These are phyloP conservation scores for Crithidia mellificae DNA, from an alignment of 208 protist genomes.

Conservation along the genomic window DNA sequence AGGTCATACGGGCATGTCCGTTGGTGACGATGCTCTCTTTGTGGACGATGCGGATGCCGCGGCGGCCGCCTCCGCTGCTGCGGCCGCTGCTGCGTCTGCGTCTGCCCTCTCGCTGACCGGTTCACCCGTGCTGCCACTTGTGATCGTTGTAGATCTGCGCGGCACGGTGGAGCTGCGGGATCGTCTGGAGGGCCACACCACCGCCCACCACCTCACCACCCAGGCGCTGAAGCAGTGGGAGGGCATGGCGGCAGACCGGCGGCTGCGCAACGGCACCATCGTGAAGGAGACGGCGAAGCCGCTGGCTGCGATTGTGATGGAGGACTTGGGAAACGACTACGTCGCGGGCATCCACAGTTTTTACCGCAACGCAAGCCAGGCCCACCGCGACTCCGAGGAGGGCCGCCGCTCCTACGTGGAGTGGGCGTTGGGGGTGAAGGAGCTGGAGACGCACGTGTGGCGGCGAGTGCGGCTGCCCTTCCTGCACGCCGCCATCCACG, in stretches of 20 bases:
- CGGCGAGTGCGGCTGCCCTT: conserved; percentile 35
- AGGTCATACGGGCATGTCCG: neutral
- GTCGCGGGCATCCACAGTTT: conserved; percentile 36
- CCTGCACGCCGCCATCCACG: conserved; percentile 39
- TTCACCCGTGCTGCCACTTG: neutral
- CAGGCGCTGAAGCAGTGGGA: conserved; percentile 42
- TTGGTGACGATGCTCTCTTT: neutral
- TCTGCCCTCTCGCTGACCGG: neutral
- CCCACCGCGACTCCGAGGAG: conserved; percentile 33
- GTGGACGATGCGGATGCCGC: neutral
- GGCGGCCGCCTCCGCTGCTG: neutral
- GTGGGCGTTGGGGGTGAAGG: conserved; percentile 46
- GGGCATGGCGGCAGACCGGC: conserved; percentile 21
- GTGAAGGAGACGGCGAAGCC: conserved; percentile 47
- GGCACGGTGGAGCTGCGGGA: conserved; percentile 47
- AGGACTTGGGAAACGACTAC: conserved; percentile 52
- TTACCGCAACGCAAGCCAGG: conserved; percentile 44
- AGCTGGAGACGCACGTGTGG: conserved; percentile 48
- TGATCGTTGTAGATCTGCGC: conserved; percentile 44
- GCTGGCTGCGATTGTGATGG: conserved; percentile 39
- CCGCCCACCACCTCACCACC: conserved; percentile 34
- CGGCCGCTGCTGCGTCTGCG: neutral
- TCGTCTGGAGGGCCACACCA: conserved; percentile 44
- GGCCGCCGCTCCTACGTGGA: conserved; percentile 44
- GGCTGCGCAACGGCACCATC: conserved; percentile 34